These are phyloP conservation scores for Hypericum perforatum DNA, from an alignment of 345 rosid genomes.

Conservation along the genomic window DNA sequence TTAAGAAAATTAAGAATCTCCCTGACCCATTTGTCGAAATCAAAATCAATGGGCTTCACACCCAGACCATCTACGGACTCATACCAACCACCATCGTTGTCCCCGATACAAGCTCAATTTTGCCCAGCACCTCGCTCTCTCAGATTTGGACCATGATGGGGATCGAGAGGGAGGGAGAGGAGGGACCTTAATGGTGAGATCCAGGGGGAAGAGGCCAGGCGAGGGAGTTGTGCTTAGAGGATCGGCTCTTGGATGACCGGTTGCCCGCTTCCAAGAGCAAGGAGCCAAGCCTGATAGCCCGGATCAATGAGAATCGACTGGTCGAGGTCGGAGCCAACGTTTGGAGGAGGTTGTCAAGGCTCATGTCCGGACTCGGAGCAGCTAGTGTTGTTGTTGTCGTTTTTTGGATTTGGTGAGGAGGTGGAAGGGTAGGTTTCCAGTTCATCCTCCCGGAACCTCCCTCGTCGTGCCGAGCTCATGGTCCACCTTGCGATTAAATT, in stretches of 20 bases:
- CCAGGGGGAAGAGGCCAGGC: slow-evolving; percentile 70
- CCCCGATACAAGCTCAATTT: too few relatives aligned
- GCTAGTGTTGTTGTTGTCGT: neutral
- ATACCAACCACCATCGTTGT: too few relatives aligned
- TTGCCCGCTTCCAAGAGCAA: slow-evolving; percentile 52
- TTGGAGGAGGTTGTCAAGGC: slow-evolving; percentile 38
- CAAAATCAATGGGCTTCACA: too few relatives aligned
- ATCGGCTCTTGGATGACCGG: slow-evolving; percentile 57
- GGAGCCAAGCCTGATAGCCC: slow-evolving; percentile 45
- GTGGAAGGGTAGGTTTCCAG: slow-evolving; percentile 35
- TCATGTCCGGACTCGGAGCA: slow-evolving; percentile 8
- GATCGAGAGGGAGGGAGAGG: neutral
- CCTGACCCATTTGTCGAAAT: too few relatives aligned
- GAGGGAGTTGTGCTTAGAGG: slow-evolving; percentile 47
- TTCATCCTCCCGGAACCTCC: too few relatives aligned
- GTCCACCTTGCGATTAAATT: too few relatives aligned
- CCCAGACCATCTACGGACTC: too few relatives aligned
- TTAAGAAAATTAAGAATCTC: too few relatives aligned
- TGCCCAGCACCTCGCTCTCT: too few relatives aligned
- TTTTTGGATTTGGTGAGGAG: slow-evolving; percentile 19
- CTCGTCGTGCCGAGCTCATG: too few relatives aligned
- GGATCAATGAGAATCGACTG: slow-evolving; percentile 52
- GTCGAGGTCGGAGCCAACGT: slow-evolving; percentile 40
- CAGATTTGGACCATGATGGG: too few relatives aligned
- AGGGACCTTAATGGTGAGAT: slow-evolving; percentile 65